Conservation (phyloP, 257 asterid species). For the Solanum bulbocastanum region DNA sequence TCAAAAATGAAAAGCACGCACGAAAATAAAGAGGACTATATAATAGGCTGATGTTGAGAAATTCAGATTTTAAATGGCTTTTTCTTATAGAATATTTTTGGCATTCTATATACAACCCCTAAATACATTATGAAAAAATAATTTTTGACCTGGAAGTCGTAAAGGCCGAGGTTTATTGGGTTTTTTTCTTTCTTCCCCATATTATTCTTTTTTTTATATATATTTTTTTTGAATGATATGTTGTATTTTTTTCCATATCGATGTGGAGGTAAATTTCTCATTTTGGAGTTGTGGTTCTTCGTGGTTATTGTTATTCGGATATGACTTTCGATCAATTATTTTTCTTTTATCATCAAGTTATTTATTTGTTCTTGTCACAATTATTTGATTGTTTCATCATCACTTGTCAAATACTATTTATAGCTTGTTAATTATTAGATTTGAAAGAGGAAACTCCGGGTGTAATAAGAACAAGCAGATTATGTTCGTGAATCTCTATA, state of each 20-base stretch:
- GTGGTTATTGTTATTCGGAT: neutral
- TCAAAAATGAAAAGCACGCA: too few relatives aligned
- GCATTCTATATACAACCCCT: neutral
- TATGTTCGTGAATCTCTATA: neutral
- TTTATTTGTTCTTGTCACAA: neutral
- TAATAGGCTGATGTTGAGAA: neutral
- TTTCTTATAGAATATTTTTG: neutral
- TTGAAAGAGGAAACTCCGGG: neutral
- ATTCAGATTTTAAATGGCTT: neutral
- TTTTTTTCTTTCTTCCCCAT: too few relatives aligned
- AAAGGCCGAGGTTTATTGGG: too few relatives aligned
- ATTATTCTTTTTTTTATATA: too few relatives aligned
- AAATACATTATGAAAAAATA: too few relatives aligned
- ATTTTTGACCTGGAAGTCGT: too few relatives aligned
- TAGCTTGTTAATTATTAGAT: neutral
- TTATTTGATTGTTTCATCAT: neutral
- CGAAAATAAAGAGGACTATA: too few relatives aligned
- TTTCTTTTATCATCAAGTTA: neutral
- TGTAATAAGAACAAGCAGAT: neutral
- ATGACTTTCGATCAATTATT: too few relatives aligned
- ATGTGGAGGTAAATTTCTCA: neutral
- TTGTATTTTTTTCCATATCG: neutral
- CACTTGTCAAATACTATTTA: neutral
- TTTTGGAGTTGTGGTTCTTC: neutral
- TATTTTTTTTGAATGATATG: neutral